Evolutionary conservation across 2,329 filamentous ascomycete species (phyloP).

Genomic region (Trichoderma sp.): DNA sequence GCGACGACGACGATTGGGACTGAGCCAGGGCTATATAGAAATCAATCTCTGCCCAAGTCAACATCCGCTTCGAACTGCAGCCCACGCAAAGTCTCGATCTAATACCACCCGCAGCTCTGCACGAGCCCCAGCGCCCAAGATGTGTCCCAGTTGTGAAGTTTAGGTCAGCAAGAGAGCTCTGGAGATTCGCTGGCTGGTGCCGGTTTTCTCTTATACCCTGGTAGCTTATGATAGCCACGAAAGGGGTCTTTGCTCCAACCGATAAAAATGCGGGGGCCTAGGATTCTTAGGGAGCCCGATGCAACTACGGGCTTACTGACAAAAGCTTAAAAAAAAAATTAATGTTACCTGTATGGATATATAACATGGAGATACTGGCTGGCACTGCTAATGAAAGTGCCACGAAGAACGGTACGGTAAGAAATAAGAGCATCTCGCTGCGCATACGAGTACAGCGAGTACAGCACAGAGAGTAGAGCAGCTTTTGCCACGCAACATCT

Average conservation of each 20-base stretch:
- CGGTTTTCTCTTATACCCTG: neutral
- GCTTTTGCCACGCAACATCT: neutral
- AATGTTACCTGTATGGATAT: neutral
- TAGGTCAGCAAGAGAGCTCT: neutral
- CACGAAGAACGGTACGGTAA: neutral
- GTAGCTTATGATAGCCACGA: neutral
- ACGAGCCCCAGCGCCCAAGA: neutral
- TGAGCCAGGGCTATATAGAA: conserved; percentile 35
- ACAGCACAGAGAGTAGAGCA: neutral
- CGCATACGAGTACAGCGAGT: neutral
- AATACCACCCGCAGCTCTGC: neutral
- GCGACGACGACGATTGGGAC: conserved; percentile 60
- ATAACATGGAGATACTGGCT: neutral
- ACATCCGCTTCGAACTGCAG: neutral
- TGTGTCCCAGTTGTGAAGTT: neutral
- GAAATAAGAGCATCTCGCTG: neutral
- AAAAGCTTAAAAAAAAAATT: neutral
- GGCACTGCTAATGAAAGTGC: neutral
- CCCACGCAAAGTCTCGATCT: neutral
- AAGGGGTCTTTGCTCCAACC: neutral
- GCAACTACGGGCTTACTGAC: neutral
- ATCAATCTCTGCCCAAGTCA: neutral
- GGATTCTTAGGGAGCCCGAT: neutral
- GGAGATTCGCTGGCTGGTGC: neutral
- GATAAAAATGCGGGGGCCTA: neutral